phyloP scores from a whole-genome alignment of 2,329 filamentous ascomycete genomes.

The Nothopassalora personata region DNA sequence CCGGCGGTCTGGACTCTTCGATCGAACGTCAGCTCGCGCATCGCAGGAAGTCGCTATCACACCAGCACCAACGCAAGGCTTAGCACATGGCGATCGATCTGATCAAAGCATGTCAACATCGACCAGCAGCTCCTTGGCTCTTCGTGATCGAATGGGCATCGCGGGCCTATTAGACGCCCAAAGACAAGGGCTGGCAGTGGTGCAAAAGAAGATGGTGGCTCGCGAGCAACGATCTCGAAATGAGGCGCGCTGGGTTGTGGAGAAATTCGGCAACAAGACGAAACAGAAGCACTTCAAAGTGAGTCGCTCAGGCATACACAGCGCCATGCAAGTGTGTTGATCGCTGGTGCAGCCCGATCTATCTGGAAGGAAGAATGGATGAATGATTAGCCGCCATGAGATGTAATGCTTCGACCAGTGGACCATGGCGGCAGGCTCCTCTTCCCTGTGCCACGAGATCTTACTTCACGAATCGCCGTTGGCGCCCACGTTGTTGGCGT shows the following conservation, averaged over 20 bases:
- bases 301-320: constrained; percentile 16
- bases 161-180: constrained; percentile 13
- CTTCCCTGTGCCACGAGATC: neutral
- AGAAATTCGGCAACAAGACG: constrained; percentile 16
- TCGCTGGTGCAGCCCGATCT: constrained; percentile 13
- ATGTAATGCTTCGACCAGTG: neutral
- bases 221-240: constrained; percentile 11
- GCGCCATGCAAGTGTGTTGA: constrained; percentile 16
- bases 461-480: neutral
- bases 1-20: neutral
- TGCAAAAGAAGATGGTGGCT: constrained; percentile 11
- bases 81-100: neutral
- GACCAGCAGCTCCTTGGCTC: constrained; percentile 4
- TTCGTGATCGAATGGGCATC: constrained; percentile 12
- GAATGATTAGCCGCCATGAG: neutral
- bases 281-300: constrained; percentile 23
- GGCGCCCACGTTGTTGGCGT: neutral
- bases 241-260: constrained; percentile 16
- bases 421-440: neutral
- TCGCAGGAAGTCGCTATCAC: neutral
- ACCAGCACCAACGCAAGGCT: constrained; percentile 1
- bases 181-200: constrained; percentile 11
- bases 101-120: neutral
- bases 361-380: constrained; percentile 18
- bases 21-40: neutral